phyloP scores from a whole-genome alignment of 371 early-diverging fungal species.

The Lichtheimia corymbifera region DNA sequence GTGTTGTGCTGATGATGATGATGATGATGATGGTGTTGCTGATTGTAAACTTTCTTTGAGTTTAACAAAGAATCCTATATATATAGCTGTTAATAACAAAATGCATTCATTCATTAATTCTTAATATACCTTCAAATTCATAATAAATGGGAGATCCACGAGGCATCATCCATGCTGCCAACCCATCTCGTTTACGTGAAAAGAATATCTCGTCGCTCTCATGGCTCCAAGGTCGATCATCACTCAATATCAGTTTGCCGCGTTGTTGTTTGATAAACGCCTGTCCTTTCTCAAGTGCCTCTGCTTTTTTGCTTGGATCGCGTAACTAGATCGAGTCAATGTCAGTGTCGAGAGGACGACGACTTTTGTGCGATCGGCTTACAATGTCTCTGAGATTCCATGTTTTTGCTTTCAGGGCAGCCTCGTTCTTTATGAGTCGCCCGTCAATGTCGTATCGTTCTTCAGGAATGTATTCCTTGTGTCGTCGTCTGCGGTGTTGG shows the following conservation, averaged over 20 bases:
- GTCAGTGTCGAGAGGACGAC: too few relatives aligned
- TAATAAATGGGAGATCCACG: slow-evolving; percentile 48
- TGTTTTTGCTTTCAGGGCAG: slow-evolving; percentile 24
- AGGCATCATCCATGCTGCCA: slow-evolving; percentile 42
- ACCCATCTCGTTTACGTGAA: slow-evolving; percentile 34
- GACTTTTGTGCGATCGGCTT: slow-evolving; percentile 1
- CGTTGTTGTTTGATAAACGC: slow-evolving; percentile 26
- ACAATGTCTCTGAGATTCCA: slow-evolving; percentile 51
- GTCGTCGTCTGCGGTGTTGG: slow-evolving; percentile 2
- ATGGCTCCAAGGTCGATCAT: slow-evolving; percentile 35
- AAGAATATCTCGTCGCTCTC: slow-evolving; percentile 49
- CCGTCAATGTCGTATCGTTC: slow-evolving; percentile 45
- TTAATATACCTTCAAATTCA: slow-evolving; percentile 46
- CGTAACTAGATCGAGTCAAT: slow-evolving; percentile 20
- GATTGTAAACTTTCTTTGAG: slow-evolving; percentile 27
- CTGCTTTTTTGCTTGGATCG: slow-evolving; percentile 23
- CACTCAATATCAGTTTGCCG: neutral
- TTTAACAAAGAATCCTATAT: slow-evolving; percentile 36
- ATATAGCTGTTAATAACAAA: too few relatives aligned
- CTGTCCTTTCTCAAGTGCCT: slow-evolving; percentile 41
- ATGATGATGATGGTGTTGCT: neutral
- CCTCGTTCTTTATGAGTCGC: slow-evolving; percentile 33
- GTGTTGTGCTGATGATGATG: neutral
- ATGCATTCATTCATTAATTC: too few relatives aligned
- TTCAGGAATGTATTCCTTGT: slow-evolving; percentile 26